Conservation (phyloP, 1,139 yeast genomes). For the Meyerozyma smithsonii region DNA sequence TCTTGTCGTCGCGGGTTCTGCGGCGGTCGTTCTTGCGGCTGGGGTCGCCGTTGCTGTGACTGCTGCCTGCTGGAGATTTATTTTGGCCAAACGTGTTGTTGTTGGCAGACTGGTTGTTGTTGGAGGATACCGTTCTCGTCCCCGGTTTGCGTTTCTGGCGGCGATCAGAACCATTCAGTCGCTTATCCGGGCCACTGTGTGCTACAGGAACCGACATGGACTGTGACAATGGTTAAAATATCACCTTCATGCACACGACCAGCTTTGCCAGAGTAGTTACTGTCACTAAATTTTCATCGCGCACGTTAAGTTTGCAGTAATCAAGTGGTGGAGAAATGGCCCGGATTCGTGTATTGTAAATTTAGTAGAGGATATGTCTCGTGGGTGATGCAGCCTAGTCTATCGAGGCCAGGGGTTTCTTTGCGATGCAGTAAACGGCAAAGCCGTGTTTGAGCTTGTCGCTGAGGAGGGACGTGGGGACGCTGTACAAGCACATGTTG, state of each 20-base stretch:
- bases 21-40: neutral
- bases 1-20: neutral
- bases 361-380: neutral
- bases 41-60: neutral
- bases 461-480: conserved; percentile 25
- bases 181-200: neutral
- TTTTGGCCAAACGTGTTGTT: neutral
- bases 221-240: neutral
- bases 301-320: neutral
- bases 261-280: neutral
- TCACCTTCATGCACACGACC: neutral
- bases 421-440: conserved; percentile 36
- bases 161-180: neutral
- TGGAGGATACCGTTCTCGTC: neutral
- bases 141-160: neutral
- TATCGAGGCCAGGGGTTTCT: neutral
- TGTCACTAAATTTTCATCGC: neutral
- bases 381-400: neutral
- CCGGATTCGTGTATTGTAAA: too few relatives aligned
- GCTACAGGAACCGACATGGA: conserved; percentile 1
- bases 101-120: neutral
- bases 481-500: conserved; percentile 18
- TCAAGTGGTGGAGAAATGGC: neutral
- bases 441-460: conserved; percentile 35
- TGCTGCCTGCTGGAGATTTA: neutral